Base-by-base conservation (phyloP, 2,329 filamentous ascomycete species). In the Phialemoniopsis sp. region DNA sequence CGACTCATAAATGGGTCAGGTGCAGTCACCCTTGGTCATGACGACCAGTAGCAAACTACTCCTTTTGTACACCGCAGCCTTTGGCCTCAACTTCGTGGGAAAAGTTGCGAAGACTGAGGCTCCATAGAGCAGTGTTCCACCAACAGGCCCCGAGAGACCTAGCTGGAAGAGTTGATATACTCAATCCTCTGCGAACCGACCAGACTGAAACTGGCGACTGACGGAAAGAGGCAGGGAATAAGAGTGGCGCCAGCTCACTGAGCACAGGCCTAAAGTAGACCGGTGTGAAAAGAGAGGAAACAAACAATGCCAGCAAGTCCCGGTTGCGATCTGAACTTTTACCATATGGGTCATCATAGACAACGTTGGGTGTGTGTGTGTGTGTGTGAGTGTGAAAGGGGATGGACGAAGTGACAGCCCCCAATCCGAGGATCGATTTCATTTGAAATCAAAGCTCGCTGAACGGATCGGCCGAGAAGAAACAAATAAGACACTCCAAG, bases 51-150 rank as follows among this genome's bases (percentile, higher is more conserved):
- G 21, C 21, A 26, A 26, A 26, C 21, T 10, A 10, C 36, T 17
- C 32, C 35, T 41, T 38, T 16, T 79, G 66, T 81, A 55, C 55
- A 67, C 72, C 70, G 66, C 72, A 63, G 76, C 76, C 74, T 80
- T 80, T 81, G 74, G 75, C 70, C 68, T 26, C 62, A 55, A 54
- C 58, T 61, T 64, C 60, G 68, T 72, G 44, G 62, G 48, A 55
- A 50, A 46, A 57, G 52, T 59, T 26, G 21, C 21, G 59, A 62
- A 60, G 68, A 65, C 58, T 53, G 52, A 55, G 68, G 71, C 72
- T 78, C 74, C 76, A 68, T 63, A 63, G 68, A 68, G 70, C 63
- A 64, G 71, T 63, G 21, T 26, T 10, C 21, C 21, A 10, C 21
- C 21, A 26, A 10, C 21, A 26, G 10, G 21, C 21, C 6, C 21